phyloP scores from a whole-genome alignment of 805 yeast genomes.

The Candida namnaoensis region DNA sequence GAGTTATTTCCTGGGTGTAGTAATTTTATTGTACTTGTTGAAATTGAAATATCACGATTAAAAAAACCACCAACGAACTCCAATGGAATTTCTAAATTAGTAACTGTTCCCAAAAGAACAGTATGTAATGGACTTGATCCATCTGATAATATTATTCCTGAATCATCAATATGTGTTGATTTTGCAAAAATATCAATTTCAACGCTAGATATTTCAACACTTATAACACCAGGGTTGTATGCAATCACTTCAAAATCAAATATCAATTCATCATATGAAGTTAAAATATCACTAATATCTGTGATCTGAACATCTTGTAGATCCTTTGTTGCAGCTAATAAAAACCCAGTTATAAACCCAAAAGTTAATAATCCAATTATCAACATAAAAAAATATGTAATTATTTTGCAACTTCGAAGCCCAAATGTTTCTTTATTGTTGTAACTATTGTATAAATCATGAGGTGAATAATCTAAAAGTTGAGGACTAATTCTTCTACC shows the following conservation, averaged over 20 bases:
- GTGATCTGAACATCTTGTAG: conserved; percentile 55
- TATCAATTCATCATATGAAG: conserved; percentile 76
- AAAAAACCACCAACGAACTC: conserved; percentile 73
- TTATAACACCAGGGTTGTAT: conserved; percentile 79
- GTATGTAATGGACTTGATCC: conserved; percentile 35
- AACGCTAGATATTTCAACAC: conserved; percentile 51
- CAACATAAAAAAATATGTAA: conserved; percentile 24
- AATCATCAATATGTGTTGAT: conserved; percentile 35
- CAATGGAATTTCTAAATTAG: conserved; percentile 61
- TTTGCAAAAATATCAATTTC: conserved; percentile 84
- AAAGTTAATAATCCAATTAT: conserved; percentile 44
- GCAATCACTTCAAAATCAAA: conserved; percentile 75
- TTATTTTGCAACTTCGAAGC: conserved; percentile 23
- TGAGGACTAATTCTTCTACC: conserved; percentile 12
- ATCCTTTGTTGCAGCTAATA: conserved; percentile 82
- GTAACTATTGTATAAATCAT: conserved; percentile 30
- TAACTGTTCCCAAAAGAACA: conserved; percentile 64
- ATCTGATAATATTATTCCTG: conserved; percentile 3
- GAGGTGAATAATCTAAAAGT: conserved; percentile 34
- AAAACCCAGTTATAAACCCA: conserved; percentile 78
- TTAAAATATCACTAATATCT: conserved; percentile 61
- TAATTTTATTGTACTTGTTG: conserved; percentile 64
- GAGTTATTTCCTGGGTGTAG: conserved; percentile 55
- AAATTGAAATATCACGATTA: conserved; percentile 46
- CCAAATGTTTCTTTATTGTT: conserved; percentile 17